These are phyloP conservation scores for Agapanthus africanus DNA, from an alignment of 106 monocot genomes.

Conservation along the genomic window DNA sequence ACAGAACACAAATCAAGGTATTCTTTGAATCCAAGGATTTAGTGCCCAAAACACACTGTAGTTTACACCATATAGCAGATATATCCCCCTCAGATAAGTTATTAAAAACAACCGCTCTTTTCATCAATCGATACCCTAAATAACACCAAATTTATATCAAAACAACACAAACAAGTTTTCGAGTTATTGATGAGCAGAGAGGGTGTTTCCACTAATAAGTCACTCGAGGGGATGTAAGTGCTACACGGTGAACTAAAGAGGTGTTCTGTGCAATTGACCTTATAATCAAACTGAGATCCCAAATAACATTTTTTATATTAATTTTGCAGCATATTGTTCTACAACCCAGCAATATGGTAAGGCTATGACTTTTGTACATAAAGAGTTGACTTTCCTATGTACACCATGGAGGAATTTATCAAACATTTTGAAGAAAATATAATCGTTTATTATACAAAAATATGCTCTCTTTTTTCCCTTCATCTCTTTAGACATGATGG, in stretches of 20 bases:
- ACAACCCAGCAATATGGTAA: conserved; percentile 14
- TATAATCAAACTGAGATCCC: neutral
- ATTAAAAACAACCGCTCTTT: too few relatives aligned
- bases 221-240: too few relatives aligned
- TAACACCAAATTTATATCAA: neutral
- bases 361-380: conserved; percentile 5
- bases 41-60: neutral
- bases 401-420: neutral
- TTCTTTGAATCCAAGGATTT: neutral
- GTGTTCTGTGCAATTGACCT: neutral
- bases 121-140: neutral
- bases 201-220: too few relatives aligned
- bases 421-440: neutral
- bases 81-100: too few relatives aligned
- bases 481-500: neutral
- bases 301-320: neutral
- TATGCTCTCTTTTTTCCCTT: neutral
- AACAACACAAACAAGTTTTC: too few relatives aligned
- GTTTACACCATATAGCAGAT: too few relatives aligned
- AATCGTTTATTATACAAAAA: neutral
- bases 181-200: too few relatives aligned
- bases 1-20: conserved; percentile 97
- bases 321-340: conserved; percentile 54
- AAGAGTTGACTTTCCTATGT: neutral
- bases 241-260: neutral